Evolutionary conservation across 768 basidiomycete species (phyloP).

Genomic region (Tylopilus vinaceipallidus): DNA sequence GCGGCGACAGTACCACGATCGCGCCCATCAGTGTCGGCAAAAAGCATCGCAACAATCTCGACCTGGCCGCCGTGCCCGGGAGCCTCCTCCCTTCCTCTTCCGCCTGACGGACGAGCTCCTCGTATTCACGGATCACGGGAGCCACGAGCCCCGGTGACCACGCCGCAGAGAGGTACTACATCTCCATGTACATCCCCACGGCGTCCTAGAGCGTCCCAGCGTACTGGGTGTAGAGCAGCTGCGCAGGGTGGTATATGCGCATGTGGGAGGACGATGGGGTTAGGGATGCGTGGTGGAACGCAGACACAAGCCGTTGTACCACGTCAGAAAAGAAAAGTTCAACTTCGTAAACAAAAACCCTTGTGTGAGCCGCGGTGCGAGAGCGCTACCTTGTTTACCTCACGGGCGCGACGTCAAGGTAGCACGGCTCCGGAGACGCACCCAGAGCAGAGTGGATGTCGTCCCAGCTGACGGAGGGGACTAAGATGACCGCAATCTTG

Average conservation of each 20-base stretch:
- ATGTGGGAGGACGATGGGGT: slow-evolving; percentile 3
- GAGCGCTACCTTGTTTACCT: slow-evolving; percentile 56
- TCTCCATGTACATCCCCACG: slow-evolving; percentile 67
- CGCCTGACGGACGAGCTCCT: slow-evolving; percentile 17
- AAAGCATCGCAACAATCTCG: slow-evolving; percentile 65
- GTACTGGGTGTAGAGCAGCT: slow-evolving; percentile 64
- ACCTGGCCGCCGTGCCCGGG: slow-evolving; percentile 54
- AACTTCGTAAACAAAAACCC: too few species aligned
- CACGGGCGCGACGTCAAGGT: slow-evolving; percentile 51
- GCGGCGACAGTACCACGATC: slow-evolving; percentile 66
- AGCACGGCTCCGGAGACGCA: slow-evolving; percentile 71
- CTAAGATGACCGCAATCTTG: slow-evolving; percentile 57
- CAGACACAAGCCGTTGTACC: slow-evolving; percentile 37
- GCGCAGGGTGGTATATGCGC: slow-evolving; percentile 49
- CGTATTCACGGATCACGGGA: slow-evolving; percentile 56
- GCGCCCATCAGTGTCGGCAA: slow-evolving; percentile 59
- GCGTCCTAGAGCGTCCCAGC: slow-evolving; percentile 54
- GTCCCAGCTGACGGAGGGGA: slow-evolving; percentile 69
- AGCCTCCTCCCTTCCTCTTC: slow-evolving; percentile 24
- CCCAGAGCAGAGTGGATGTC: slow-evolving; percentile 68
- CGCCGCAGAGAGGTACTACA: slow-evolving; percentile 73
- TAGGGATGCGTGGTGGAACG: slow-evolving; percentile 30
- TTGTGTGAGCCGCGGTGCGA: background rate
- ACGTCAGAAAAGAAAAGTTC: too few species aligned
- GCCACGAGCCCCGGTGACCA: slow-evolving; percentile 85